Conservation (phyloP, 495 filamentous ascomycete species). For the Xylaria telfairii region DNA sequence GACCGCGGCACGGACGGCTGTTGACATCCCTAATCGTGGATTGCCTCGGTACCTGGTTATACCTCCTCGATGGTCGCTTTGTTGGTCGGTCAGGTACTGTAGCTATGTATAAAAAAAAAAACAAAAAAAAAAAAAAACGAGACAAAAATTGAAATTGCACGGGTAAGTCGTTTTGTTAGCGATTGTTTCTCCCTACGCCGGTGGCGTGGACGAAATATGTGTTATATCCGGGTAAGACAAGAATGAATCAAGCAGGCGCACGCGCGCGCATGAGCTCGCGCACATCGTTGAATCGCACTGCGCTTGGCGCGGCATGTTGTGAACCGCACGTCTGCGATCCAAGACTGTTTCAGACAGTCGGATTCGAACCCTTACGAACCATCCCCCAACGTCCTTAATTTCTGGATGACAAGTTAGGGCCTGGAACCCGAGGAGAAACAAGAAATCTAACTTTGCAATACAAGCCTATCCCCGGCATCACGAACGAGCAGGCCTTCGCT, state of each 20-base stretch:
- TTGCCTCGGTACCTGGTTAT: too few species aligned
- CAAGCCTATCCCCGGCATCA: neutral
- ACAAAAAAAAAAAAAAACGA: too few species aligned
- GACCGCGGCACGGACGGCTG: too few species aligned
- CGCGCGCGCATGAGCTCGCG: neutral
- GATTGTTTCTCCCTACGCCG: neutral
- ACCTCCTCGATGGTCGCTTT: too few species aligned
- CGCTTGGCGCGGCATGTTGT: neutral
- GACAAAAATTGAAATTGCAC: too few species aligned
- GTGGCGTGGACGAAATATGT: too few species aligned
- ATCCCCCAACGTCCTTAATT: neutral
- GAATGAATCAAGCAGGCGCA: neutral
- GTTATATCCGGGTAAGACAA: constrained; percentile 2
- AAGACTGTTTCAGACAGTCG: constrained; percentile 7
- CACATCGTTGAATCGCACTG: neutral
- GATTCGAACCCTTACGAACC: neutral
- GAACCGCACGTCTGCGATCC: neutral
- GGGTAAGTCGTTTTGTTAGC: neutral
- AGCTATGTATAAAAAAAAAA: too few species aligned
- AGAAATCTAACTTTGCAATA: neutral
- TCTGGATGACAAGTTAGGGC: neutral
- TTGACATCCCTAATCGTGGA: too few species aligned
- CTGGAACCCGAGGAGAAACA: neutral
- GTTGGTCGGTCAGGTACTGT: too few species aligned
- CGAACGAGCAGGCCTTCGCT: neutral